Percentiles rank a stretch among this genome's conserved stretches.
Evolutionary conservation across 495 filamentous ascomycete species (phyloP).

Genomic region (Glonium stellatum): DNA sequence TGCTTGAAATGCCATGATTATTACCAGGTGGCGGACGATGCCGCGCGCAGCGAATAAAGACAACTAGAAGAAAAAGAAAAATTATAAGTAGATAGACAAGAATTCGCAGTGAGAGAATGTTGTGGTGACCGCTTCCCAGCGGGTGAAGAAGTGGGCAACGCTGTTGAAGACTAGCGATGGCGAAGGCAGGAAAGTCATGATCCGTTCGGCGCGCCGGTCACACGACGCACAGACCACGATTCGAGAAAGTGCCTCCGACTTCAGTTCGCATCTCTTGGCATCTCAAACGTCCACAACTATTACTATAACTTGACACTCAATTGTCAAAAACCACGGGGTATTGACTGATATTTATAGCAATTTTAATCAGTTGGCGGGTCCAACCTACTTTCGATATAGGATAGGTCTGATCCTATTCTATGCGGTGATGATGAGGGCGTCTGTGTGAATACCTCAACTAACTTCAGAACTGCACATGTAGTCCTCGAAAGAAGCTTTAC

Average conservation of each 20-base stretch:
- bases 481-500: too few relatives aligned
- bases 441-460: too few relatives aligned
- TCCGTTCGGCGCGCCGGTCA: too few relatives aligned
- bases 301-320: too few relatives aligned
- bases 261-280: neutral
- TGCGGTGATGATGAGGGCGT: too few relatives aligned
- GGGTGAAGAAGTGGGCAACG: neutral
- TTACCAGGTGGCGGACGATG: conserved; percentile 1
- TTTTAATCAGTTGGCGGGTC: too few relatives aligned
- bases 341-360: too few relatives aligned
- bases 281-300: neutral
- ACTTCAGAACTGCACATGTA: too few relatives aligned
- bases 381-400: too few relatives aligned
- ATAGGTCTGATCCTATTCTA: too few relatives aligned
- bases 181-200: neutral
- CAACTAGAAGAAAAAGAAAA: neutral
- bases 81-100: neutral
- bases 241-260: neutral
- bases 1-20: conserved; percentile 25
- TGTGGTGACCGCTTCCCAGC: neutral
- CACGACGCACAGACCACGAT: too few relatives aligned
- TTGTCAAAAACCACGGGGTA: too few relatives aligned
- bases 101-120: neutral
- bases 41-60: neutral
- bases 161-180: neutral